phyloP scores from a whole-genome alignment of 345 rosid genomes.

The Rhodamnia argentea region DNA sequence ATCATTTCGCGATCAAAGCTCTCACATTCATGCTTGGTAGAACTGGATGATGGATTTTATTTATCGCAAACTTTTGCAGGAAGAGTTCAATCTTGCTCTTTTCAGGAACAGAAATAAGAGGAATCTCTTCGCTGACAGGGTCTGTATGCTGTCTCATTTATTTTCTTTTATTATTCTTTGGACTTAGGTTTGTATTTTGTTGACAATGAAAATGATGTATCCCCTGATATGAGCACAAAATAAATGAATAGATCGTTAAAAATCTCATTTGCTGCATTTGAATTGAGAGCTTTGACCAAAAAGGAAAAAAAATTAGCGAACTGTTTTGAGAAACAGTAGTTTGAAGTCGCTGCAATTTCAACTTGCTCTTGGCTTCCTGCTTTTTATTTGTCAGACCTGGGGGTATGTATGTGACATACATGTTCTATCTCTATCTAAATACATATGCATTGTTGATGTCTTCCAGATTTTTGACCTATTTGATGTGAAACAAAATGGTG shows the following conservation, averaged over 20 bases:
- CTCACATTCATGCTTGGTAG: not conserved
- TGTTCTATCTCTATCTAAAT: not conserved
- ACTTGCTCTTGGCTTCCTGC: not conserved
- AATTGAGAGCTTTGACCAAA: not conserved
- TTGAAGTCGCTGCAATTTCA: not conserved
- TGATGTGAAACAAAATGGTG: slow-evolving; percentile 87
- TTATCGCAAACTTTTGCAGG: slow-evolving; percentile 23
- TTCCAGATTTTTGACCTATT: slow-evolving; percentile 71
- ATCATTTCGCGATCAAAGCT: not conserved
- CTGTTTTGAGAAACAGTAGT: not conserved
- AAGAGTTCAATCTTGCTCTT: slow-evolving; percentile 88
- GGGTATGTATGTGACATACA: not conserved
- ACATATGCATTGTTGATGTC: not conserved
- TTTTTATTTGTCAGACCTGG: not conserved
- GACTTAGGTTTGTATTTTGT: not conserved
- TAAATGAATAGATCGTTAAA: not conserved
- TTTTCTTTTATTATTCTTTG: not conserved
- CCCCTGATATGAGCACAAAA: not conserved
- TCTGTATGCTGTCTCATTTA: slow-evolving; percentile 5
- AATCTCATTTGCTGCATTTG: not conserved
- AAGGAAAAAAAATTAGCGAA: not conserved
- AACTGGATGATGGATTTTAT: not conserved
- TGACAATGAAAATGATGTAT: not conserved
- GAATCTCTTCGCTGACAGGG: slow-evolving; percentile 93
- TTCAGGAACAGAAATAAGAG: slow-evolving; percentile 59